Evolutionary conservation across 495 filamentous ascomycete genomes (phyloP), one percentile per base, ranked within the genome.

Genomic region (Aspergillus olivimuriae): DNA sequence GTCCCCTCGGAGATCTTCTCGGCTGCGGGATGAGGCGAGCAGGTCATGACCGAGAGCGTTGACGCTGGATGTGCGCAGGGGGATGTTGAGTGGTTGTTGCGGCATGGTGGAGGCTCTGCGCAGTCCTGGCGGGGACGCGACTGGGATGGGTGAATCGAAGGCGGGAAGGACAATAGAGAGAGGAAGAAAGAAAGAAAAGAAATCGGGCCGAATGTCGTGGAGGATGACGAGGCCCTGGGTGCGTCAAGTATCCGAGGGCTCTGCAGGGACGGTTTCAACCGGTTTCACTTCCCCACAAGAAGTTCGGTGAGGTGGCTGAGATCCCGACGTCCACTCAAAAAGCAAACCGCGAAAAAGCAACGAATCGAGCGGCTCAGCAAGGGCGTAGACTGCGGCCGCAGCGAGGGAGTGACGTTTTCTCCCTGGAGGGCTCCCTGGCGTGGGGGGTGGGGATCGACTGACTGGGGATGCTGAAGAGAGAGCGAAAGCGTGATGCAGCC

Each of bases 41-140:
- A 48, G 39, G 16, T 34, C 50, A 17, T 50, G 26, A 26, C 33
- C 42, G 24, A 48, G 21, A 32, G 40, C 35, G 32, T 51, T 57
- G 11, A 57, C 57, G 33, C 60, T 67, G 16, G 66, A 61, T 11
- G 55, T 62, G 38, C 63, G 56, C 23, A 62, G 39, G 2, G 65
- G 62, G 14, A 56, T 40, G 14, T 20, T 57, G 43, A 57, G 57
- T 52, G 41, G 55, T 43, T 31, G 55, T 23, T 44, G 43, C 24
- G 47, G 44, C 44, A 52, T 53, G 7, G 15, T 48, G 12, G n/a
- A 14, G 21, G 24, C 11, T 3, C 17, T 31, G 11, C 3, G 18
- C 14, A 24, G 17, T 16, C 3, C 26, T 17, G 4, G n/a, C 28
- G 8, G n/a, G 18, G 20, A 12, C 14, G 9, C 4, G 19, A 41